Conservation (phyloP, 371 early-diverging fungal genomes). For the Mortierella polycephala region DNA sequence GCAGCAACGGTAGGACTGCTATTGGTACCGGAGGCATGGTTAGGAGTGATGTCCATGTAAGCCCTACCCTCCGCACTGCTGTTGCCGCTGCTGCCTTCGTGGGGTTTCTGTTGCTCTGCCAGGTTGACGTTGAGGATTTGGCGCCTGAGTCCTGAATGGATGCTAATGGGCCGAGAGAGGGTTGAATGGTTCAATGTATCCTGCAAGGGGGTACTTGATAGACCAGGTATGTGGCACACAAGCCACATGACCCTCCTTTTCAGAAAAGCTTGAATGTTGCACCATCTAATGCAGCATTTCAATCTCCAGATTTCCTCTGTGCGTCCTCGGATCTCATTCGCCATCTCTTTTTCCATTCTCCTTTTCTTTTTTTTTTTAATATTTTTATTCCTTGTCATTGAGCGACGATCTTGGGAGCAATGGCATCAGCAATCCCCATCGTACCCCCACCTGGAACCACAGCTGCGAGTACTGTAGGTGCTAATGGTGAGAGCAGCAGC, state of each 20-base stretch:
- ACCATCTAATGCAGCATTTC: not conserved
- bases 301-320: not conserved
- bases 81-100: constrained; percentile 1
- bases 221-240: too few species aligned
- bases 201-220: too few species aligned
- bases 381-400: not conserved
- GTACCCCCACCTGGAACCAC: constrained; percentile 59
- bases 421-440: constrained; percentile 70
- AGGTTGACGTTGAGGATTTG: too few species aligned
- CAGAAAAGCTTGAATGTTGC: not conserved
- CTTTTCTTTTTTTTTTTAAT: not conserved
- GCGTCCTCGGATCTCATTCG: not conserved
- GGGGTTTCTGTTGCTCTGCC: not conserved
- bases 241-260: too few species aligned
- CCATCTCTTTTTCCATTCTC: not conserved
- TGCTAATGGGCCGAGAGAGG: not conserved
- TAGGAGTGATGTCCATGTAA: constrained; percentile 1
- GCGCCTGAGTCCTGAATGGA: too few species aligned
- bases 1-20: too few species aligned
- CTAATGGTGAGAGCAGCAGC: constrained; percentile 33
- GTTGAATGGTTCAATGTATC: not conserved
- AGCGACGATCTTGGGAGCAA: constrained; percentile 45
- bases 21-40: too few species aligned
- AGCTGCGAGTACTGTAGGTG: constrained; percentile 19
- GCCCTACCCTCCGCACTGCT: not conserved